Evolutionary conservation across 2,329 filamentous ascomycete species (phyloP).

Genomic region (Pyricularia grisea): DNA sequence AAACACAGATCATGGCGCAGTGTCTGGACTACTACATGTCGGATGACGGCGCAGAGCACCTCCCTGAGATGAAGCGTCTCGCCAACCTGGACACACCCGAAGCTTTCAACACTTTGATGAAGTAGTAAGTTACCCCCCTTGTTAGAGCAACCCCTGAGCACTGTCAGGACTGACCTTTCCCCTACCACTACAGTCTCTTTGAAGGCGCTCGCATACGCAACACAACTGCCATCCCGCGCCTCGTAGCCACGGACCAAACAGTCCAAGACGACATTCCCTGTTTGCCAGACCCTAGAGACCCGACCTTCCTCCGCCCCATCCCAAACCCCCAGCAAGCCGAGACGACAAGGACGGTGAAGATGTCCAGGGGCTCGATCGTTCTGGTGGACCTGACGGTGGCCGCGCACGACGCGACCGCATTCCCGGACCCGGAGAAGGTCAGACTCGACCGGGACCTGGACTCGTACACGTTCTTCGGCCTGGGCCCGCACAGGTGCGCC

Average conservation of each 20-base stretch:
- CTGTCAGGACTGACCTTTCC: background rate
- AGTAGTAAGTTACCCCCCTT: slow-evolving; percentile 17
- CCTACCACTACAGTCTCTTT: slow-evolving; percentile 30
- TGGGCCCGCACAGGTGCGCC: slow-evolving; percentile 41
- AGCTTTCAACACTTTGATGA: slow-evolving; percentile 34
- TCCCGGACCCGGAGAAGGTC: slow-evolving; percentile 40
- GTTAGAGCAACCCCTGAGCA: background rate
- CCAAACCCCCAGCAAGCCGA: slow-evolving; percentile 12
- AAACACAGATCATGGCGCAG: slow-evolving; percentile 48
- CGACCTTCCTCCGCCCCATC: slow-evolving; percentile 9
- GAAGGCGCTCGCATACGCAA: slow-evolving; percentile 46
- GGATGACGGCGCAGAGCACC: slow-evolving; percentile 27
- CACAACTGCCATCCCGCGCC: slow-evolving; percentile 39
- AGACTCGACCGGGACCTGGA: slow-evolving; percentile 38
- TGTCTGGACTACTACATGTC: slow-evolving; percentile 49
- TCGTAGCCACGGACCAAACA: slow-evolving; percentile 23
- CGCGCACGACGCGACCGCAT: slow-evolving; percentile 34
- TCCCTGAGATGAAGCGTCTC: slow-evolving; percentile 41
- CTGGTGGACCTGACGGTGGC: slow-evolving; percentile 41
- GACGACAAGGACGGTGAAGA: slow-evolving; percentile 13
- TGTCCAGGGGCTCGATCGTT: slow-evolving; percentile 22
- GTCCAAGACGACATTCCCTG: slow-evolving; percentile 17
- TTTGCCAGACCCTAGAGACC: slow-evolving; percentile 10
- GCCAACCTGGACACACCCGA: slow-evolving; percentile 37
- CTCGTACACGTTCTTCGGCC: slow-evolving; percentile 41